Base-by-base conservation (phyloP, 164 flowering plant genomes). In the Kalanchoe fedtschenkoi region DNA sequence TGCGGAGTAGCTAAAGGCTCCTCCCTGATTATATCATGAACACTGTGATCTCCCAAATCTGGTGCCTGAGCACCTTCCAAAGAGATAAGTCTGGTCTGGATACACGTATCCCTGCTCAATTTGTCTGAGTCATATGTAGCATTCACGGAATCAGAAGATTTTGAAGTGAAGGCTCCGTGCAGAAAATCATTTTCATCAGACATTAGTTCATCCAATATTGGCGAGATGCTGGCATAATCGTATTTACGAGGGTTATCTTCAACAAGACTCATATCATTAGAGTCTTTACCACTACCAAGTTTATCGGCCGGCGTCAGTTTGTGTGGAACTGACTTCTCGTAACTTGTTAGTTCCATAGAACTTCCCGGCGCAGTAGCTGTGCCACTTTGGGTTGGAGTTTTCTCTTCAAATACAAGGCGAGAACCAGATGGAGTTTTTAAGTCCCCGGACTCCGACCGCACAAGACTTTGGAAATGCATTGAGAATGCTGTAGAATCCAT, bases 401-500 rank as follows among this genome's bases (percentile, higher is more conserved):
- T 84, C 66, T 82, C 87, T 66, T 74, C 85, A 66, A 76, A 73
- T 28, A 68, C 38, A 56, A 74, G 70, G 13, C 54, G 62, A 44
- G 61, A 63, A 28, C 72, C 75, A 6, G 84, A 73, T 51, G 95
- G 86, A 11, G 95, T 89, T 71, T 72, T 76, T 26, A 75, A 47
- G 42, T 81, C 75, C 34, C 74, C 89, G 0, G 81, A 78, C 10
- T 79, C 86, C 54, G 87, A 84, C 68, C 66, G 79, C 21, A 77
- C 77, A 72, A 90, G 86, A 61, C 89, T 93, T 13, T 78, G 86
- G 67, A 72, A 93, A 75, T 90, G 95, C 88, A 88, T 74, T 1
- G 97, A 85, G 66, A 93, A 89, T 35, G 95, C 85, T 11, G 96
- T 85, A 10, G 98, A 90, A 71, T 93, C 98, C 87, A 93, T 72